These are phyloP conservation scores for Scopulariopsis brevicaulis DNA, from an alignment of 2,329 filamentous ascomycete species.

Conservation along the genomic window DNA sequence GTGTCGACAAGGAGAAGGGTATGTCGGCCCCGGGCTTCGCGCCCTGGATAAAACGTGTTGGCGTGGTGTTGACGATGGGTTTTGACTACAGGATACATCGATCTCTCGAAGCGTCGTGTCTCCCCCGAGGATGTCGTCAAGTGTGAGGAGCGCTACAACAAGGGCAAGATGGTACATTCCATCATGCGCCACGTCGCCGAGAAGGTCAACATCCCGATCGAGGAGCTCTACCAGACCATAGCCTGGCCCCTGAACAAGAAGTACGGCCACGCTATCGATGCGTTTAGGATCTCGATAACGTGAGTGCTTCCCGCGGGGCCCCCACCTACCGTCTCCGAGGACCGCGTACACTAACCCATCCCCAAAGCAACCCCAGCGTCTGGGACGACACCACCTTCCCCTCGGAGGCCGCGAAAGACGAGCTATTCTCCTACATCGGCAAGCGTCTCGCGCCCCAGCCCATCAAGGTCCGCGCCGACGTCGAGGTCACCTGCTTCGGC, in stretches of 20 bases:
- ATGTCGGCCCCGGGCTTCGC: constrained; percentile 15
- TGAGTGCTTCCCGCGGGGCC: constrained; percentile 28
- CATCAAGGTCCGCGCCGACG: constrained; percentile 97
- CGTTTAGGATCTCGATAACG: constrained; percentile 99
- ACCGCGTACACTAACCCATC: background rate
- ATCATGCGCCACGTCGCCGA: constrained; percentile 99
- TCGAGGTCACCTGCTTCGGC: constrained; percentile 89
- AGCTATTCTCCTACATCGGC: constrained; percentile 89
- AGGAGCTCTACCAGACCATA: constrained; percentile 86
- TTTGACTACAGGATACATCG: constrained; percentile 60
- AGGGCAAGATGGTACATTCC: constrained; percentile 98
- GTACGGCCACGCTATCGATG: constrained; percentile 92
- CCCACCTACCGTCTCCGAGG: background rate
- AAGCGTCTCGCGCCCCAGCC: constrained; percentile 96
- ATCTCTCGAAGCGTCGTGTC: constrained; percentile 96
- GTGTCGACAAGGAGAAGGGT: constrained; percentile 99
- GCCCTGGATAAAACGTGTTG: background rate
- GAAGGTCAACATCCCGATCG: constrained; percentile 90
- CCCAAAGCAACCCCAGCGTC: constrained; percentile 72
- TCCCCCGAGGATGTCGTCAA: constrained; percentile 96
- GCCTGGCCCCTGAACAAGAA: constrained; percentile 97
- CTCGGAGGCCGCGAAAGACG: constrained; percentile 72
- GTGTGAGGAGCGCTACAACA: constrained; percentile 99
- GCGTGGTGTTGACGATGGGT: background rate
- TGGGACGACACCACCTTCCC: constrained; percentile 92